Evolutionary conservation across 2,329 filamentous ascomycete species (phyloP).

Genomic region (Dothideomycetes sp.): DNA sequence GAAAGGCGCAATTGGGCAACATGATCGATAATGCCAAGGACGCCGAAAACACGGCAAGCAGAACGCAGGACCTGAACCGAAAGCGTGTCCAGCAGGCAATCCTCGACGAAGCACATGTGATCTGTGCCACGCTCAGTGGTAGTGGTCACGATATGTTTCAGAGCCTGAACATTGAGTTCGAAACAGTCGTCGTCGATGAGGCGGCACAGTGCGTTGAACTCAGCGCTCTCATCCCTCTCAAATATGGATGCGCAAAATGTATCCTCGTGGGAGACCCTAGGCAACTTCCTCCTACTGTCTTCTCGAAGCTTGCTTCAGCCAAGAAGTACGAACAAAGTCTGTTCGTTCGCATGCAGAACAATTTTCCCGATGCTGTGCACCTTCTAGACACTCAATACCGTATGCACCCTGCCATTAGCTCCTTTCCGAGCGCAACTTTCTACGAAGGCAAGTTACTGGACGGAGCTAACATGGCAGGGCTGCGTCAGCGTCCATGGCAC

Average conservation of each 20-base stretch:
- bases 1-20: constrained; percentile 64
- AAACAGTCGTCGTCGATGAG: constrained; percentile 97
- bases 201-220: constrained; percentile 97
- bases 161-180: constrained; percentile 86
- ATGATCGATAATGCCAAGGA: constrained; percentile 83
- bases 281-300: constrained; percentile 87
- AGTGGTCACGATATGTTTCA: constrained; percentile 97
- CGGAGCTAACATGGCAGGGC: constrained; percentile 66
- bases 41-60: constrained; percentile 66
- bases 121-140: constrained; percentile 90
- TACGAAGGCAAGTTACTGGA: constrained; percentile 83
- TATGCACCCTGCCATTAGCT: constrained; percentile 96
- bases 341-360: constrained; percentile 96
- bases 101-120: constrained; percentile 78
- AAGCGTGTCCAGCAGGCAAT: constrained; percentile 83
- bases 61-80: constrained; percentile 76
- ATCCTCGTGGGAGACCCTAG: constrained; percentile 97
- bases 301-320: constrained; percentile 82
- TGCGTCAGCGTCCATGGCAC: constrained; percentile 80
- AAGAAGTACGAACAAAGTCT: constrained; percentile 97
- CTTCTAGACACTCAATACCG: constrained; percentile 96
- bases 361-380: constrained; percentile 78
- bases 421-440: constrained; percentile 82
- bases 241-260: constrained; percentile 94
- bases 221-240: constrained; percentile 89